phyloP scores from a whole-genome alignment of 345 rosid genomes.

The Adansonia digitata region DNA sequence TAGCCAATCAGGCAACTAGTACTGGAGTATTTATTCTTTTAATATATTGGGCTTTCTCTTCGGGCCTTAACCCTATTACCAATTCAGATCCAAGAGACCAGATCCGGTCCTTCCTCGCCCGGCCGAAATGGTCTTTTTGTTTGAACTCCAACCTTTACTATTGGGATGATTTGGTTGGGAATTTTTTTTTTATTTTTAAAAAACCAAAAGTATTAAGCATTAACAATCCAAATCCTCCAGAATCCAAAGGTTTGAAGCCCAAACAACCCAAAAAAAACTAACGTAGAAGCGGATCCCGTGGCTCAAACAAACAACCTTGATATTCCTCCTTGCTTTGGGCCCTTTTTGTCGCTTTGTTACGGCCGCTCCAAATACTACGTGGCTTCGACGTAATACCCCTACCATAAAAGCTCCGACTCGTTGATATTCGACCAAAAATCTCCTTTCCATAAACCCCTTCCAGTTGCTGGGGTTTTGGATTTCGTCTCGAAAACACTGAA shows the following conservation, averaged over 20 bases:
- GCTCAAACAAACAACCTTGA: not conserved
- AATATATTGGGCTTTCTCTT: not conserved
- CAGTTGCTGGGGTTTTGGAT: conserved; percentile 14
- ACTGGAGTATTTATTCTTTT: too few relatives aligned
- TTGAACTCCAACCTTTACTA: too few relatives aligned
- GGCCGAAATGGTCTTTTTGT: too few relatives aligned
- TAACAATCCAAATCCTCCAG: not conserved
- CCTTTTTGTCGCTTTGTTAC: too few relatives aligned
- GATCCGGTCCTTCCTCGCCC: not conserved
- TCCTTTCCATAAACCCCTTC: not conserved
- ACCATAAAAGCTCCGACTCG: not conserved
- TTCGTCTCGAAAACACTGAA: not conserved
- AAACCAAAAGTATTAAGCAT: not conserved
- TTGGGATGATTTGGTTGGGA: not conserved
- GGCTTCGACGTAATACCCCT: not conserved
- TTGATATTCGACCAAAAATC: not conserved
- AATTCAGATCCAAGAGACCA: not conserved
- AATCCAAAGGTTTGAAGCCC: not conserved
- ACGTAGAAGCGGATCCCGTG: not conserved
- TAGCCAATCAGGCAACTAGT: too few relatives aligned
- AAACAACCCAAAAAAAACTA: not conserved
- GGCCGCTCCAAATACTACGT: not conserved
- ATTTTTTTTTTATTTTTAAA: not conserved
- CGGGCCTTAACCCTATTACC: not conserved
- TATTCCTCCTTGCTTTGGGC: not conserved